Conservation (phyloP, 192 early-diverging fungal genomes). For the Backusella westeae region DNA sequence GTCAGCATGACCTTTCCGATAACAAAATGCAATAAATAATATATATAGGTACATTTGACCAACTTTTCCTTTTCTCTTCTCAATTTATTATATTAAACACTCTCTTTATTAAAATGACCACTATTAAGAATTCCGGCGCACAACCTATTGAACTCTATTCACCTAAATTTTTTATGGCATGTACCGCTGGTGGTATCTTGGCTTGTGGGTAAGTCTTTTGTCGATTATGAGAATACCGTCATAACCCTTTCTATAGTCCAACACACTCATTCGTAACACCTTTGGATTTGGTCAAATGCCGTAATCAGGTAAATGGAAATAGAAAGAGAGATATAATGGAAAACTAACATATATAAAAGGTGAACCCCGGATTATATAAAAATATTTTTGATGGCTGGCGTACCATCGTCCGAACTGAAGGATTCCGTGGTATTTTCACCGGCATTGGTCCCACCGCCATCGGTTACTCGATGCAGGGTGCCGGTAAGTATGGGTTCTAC, state of each 20-base stretch:
- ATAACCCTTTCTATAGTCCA: constrained; percentile 10
- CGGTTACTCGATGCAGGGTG: constrained; percentile 84
- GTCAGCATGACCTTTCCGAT: not conserved
- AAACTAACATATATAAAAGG: not conserved
- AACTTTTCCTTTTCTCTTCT: not conserved
- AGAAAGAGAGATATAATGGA: not conserved
- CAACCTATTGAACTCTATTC: constrained; percentile 34
- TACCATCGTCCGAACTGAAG: constrained; percentile 47
- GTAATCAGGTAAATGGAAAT: constrained; percentile 35
- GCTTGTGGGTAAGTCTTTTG: constrained; percentile 34
- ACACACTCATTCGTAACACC: constrained; percentile 41
- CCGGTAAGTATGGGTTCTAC: constrained; percentile 89
- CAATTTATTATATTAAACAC: not conserved
- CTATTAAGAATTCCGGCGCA: not conserved
- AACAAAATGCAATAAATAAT: not conserved
- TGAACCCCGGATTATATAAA: constrained; percentile 31
- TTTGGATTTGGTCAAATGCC: constrained; percentile 45
- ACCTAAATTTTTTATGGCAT: constrained; percentile 35
- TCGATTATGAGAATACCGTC: not conserved
- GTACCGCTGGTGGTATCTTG: constrained; percentile 38
- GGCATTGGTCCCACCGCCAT: constrained; percentile 77
- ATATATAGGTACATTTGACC: not conserved
- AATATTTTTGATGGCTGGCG: constrained; percentile 39
- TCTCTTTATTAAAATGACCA: not conserved
- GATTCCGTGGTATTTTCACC: constrained; percentile 69